Conservation (phyloP, 306 rosid genomes). For the Crotalaria pallida region DNA sequence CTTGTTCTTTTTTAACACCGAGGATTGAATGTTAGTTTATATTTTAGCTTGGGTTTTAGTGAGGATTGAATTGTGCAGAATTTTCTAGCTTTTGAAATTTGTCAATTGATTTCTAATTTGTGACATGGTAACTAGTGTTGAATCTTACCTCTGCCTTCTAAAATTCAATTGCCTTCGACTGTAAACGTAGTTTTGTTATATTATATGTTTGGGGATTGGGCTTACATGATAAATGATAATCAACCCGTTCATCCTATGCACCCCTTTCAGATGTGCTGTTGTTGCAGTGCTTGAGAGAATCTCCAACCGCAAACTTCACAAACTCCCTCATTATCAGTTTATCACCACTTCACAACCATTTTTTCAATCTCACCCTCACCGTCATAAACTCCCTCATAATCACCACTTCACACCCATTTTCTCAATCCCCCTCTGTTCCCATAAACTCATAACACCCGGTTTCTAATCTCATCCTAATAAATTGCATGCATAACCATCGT, state of each 20-base stretch:
- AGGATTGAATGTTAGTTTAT: not conserved
- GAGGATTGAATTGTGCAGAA: conserved; percentile 24
- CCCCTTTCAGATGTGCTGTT: not conserved
- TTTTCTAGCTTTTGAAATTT: conserved; percentile 14
- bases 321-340: no score
- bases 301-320: no score
- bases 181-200: not conserved
- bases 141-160: conserved; percentile 2
- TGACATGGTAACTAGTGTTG: conserved; percentile 5
- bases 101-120: conserved; percentile 1
- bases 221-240: not conserved
- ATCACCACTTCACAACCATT: no score
- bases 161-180: not conserved
- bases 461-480: no score
- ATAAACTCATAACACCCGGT: no score
- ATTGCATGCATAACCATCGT: no score
- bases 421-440: no score
- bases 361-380: no score
- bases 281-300: no score
- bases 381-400: no score
- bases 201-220: not conserved
- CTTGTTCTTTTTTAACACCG: not conserved
- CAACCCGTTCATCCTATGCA: not conserved
- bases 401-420: no score
- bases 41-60: conserved; percentile 10